Percentiles rank a stretch among this genome's conserved stretches.
phyloP scores from a whole-genome alignment of 2,329 filamentous ascomycete genomes.

The Rosellinia necatrix region DNA sequence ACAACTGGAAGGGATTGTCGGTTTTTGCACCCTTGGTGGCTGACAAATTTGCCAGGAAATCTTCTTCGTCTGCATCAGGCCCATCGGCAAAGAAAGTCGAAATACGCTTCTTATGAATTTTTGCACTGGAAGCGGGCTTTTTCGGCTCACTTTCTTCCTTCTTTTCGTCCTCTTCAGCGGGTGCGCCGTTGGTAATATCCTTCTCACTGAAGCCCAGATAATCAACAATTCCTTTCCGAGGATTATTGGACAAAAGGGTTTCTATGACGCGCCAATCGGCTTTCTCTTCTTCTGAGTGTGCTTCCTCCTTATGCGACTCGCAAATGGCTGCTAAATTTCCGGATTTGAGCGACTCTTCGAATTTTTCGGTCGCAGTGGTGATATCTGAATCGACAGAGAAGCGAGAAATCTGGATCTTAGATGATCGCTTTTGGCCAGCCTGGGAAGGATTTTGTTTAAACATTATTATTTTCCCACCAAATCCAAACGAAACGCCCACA shows the following conservation, averaged over 20 bases:
- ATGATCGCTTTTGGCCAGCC: conserved; percentile 68
- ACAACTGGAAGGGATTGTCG: conserved; percentile 91
- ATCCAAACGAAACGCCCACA: conserved; percentile 87
- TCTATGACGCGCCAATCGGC: conserved; percentile 95
- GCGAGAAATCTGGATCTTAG: conserved; percentile 81
- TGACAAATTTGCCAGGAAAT: conserved; percentile 82
- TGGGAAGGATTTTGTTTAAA: conserved; percentile 65
- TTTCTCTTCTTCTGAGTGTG: conserved; percentile 87
- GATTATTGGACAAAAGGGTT: conserved; percentile 81
- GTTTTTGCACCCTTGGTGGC: conserved; percentile 91
- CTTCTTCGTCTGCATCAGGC: conserved; percentile 71
- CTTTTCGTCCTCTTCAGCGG: conserved; percentile 39
- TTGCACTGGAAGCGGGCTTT: conserved; percentile 48
- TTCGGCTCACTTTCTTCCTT: conserved; percentile 50
- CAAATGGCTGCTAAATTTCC: conserved; percentile 82
- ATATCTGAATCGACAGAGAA: conserved; percentile 88
- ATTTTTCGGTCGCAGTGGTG: conserved; percentile 81
- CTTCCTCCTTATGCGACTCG: conserved; percentile 73
- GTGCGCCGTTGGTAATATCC: conserved; percentile 56
- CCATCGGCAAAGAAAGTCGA: conserved; percentile 82
- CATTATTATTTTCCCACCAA: conserved; percentile 87
- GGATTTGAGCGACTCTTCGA: conserved; percentile 78
- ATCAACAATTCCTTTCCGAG: conserved; percentile 83
- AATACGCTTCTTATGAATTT: conserved; percentile 59
- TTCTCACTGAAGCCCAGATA: conserved; percentile 85